Percentiles rank a stretch among this genome's conserved stretches.
phyloP scores from a whole-genome alignment of 2,329 filamentous ascomycete genomes.

The Didymella pomorum region DNA sequence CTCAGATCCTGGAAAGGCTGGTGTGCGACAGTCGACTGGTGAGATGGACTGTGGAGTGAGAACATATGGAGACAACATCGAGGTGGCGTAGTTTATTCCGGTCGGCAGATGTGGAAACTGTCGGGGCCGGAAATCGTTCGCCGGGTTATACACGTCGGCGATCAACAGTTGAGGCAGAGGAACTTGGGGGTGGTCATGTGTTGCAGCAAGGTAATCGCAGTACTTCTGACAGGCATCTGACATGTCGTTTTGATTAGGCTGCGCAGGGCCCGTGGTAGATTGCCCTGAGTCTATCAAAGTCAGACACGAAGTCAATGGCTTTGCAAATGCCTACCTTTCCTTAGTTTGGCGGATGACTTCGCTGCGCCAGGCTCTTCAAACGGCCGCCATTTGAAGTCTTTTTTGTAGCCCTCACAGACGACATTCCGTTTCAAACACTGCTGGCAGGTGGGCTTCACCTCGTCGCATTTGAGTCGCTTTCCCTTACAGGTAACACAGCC shows the following conservation, averaged over 20 bases:
- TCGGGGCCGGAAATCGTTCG: constrained; percentile 23
- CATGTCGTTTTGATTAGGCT: constrained; percentile 9
- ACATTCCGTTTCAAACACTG: constrained; percentile 73
- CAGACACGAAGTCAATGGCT: constrained; percentile 8
- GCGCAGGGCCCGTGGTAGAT: constrained; percentile 15
- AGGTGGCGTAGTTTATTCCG: constrained; percentile 23
- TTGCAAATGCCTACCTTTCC: constrained; percentile 53
- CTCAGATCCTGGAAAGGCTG: constrained; percentile 45
- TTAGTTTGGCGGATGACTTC: constrained; percentile 54
- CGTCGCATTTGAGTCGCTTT: constrained; percentile 77
- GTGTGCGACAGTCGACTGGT: constrained; percentile 44
- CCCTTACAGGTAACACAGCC: constrained; percentile 78
- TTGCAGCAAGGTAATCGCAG: constrained; percentile 16
- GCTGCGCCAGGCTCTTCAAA: constrained; percentile 68
- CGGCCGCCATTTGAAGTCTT: constrained; percentile 77
- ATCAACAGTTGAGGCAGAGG: constrained; percentile 22
- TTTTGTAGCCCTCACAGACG: constrained; percentile 74
- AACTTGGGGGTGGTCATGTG: constrained; percentile 24
- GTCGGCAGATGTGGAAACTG: constrained; percentile 22
- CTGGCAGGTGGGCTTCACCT: constrained; percentile 72
- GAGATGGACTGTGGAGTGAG: constrained; percentile 38
- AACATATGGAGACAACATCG: constrained; percentile 35
- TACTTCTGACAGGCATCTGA: constrained; percentile 14
- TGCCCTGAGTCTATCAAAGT: constrained; percentile 24
- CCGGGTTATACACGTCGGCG: constrained; percentile 17